Conservation (phyloP, 2,329 filamentous ascomycete species). For the Coniochaeta ligniaria region DNA sequence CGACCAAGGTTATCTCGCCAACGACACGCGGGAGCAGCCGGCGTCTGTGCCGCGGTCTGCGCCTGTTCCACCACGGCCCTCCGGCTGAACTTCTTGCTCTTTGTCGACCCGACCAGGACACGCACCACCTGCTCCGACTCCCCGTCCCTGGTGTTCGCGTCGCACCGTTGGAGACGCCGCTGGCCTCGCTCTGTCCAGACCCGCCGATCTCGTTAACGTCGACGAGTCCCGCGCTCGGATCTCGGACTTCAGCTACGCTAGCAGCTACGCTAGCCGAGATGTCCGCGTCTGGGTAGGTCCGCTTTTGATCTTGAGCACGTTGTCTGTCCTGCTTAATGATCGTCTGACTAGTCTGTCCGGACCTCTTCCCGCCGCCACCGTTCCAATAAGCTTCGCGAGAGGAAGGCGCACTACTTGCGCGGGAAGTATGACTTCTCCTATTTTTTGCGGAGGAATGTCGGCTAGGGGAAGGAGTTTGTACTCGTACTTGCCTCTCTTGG, state of each 20-base stretch:
- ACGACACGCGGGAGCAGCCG: no score
- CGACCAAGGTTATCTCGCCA: no score
- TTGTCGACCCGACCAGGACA: slow-evolving; percentile 74
- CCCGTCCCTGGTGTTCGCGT: slow-evolving; percentile 10
- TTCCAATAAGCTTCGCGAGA: no score
- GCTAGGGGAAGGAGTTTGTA: no score
- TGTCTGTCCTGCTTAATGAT: slow-evolving; percentile 79
- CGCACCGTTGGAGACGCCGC: slow-evolving; percentile 12
- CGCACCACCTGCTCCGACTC: slow-evolving; percentile 62
- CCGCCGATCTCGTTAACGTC: slow-evolving; percentile 3
- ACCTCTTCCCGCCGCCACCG: no score
- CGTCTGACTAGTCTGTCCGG: no score
- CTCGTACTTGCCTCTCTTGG: no score
- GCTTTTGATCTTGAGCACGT: slow-evolving; percentile 71
- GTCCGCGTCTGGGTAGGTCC: slow-evolving; percentile 68
- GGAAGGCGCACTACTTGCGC: no score
- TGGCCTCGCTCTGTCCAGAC: slow-evolving; percentile 27
- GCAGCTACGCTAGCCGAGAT: slow-evolving; percentile 64
- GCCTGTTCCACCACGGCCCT: slow-evolving; percentile 79
- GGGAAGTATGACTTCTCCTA: no score
- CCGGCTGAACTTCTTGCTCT: slow-evolving; percentile 87
- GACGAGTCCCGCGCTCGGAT: slow-evolving; percentile 52
- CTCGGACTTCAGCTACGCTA: slow-evolving; percentile 73
- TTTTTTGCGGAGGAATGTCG: no score
- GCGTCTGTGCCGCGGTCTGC: slow-evolving; percentile 47